Evolutionary conservation across 73 alveolate species (phyloP), one percentile per base, ranked within the genome.

Genomic region (Blepharisma japonicum): DNA sequence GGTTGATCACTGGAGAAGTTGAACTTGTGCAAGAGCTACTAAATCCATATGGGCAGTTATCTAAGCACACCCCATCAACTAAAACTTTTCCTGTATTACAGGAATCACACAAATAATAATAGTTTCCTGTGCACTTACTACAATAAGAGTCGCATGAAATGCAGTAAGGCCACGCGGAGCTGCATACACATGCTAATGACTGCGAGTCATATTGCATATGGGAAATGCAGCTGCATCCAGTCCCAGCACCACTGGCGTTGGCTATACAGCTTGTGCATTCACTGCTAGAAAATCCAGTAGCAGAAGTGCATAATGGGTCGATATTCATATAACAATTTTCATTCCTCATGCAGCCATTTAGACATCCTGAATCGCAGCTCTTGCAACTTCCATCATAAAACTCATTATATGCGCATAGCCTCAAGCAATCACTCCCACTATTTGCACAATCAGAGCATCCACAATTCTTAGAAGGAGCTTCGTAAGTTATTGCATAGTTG

Each of bases 381-480:
- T 61, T 61, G 23, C 74, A 61, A 61, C 47, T 18, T 8, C 74
- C 23, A 14, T 61, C 74, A 25, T 20, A 61, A 25, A 14, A 61
- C 3, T 61, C 39, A 14, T 14, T n/a, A 5, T 2, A 61, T 9
- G 18, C 74, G 23, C 74, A 61, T 2, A 48, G 23, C 2, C 11
- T 8, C 23, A 61, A 61, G 47, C 74, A 61, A 2, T 8, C 23
- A 25, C 48, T 61, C 2, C 18, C 74, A 14, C 47, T 25, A 20
- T 32, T 32, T 32, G 74, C 18, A 61, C 74, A 61, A 14, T 39
- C 74, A 20, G 50, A n/a, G 23, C 74, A 61, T 20, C 74, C 74
- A 61, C 74, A 61, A 14, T 11, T 18, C 0, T n/a, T 61, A 61
- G 47, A 14, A 61, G 74, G 74, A 14, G 47, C 74, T 18, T n/a